Evolutionary conservation across 1,139 yeast genomes (phyloP).

Genomic region (Geotrichum restrictum): DNA sequence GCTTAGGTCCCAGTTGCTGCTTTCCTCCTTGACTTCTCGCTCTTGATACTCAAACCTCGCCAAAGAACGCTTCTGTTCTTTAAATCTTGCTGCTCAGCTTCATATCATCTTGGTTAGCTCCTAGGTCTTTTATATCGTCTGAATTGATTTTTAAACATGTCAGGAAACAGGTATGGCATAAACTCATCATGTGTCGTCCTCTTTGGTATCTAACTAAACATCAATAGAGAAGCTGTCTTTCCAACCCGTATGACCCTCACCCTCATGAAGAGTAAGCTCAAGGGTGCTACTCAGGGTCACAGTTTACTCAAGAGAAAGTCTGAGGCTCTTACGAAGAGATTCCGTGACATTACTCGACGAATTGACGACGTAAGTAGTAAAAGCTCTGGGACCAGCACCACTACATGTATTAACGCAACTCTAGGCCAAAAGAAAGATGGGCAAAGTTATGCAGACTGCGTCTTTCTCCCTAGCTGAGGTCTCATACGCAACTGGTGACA

Average conservation of each 20-base stretch:
- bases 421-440: slow-evolving; percentile 89
- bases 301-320: slow-evolving; percentile 89
- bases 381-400: too few species aligned
- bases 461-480: slow-evolving; percentile 97
- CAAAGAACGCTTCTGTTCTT: slow-evolving; percentile 1
- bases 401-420: not conserved
- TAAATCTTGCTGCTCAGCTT: not conserved
- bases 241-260: slow-evolving; percentile 98
- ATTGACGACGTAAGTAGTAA: slow-evolving; percentile 62
- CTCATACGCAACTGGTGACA: slow-evolving; percentile 93
- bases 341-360: slow-evolving; percentile 89
- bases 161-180: slow-evolving; percentile 18
- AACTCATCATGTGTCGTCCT: not conserved
- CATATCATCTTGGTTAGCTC: not conserved
- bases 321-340: slow-evolving; percentile 92
- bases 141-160: slow-evolving; percentile 6
- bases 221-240: slow-evolving; percentile 51
- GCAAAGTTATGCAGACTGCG: slow-evolving; percentile 96
- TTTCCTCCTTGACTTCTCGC: slow-evolving; percentile 3
- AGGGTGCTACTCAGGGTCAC: slow-evolving; percentile 97
- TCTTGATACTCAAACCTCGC: not conserved
- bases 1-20: slow-evolving; percentile 14
- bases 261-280: slow-evolving; percentile 87
- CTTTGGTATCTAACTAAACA: not conserved
- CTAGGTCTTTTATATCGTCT: not conserved